Conservation (phyloP, 495 filamentous ascomycete genomes). For the Podospora comata region DNA sequence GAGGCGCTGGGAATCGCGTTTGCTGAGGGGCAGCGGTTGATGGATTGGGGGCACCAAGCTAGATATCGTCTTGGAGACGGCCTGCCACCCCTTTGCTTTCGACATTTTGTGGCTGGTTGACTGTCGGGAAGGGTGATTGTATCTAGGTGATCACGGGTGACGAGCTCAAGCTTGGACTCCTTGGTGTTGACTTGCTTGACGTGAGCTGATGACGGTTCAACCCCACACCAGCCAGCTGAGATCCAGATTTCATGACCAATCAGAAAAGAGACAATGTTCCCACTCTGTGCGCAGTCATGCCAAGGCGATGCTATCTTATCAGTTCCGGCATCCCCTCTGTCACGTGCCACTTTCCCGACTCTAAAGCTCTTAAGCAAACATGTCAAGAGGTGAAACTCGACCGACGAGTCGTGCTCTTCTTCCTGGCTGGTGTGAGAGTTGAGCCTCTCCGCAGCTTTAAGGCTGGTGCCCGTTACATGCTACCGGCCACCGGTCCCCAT, state of each 20-base stretch:
- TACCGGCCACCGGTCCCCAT: neutral
- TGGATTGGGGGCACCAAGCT: conserved; percentile 58
- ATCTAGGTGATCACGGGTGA: neutral
- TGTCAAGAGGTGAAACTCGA: neutral
- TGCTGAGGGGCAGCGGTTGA: conserved; percentile 63
- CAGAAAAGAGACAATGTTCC: neutral
- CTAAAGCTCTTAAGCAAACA: neutral
- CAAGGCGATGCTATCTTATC: neutral
- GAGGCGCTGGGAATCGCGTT: conserved; percentile 63
- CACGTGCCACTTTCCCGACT: neutral
- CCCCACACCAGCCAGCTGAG: neutral
- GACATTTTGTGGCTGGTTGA: conserved; percentile 28
- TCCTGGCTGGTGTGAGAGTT: neutral
- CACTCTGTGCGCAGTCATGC: neutral
- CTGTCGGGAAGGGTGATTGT: conserved; percentile 7
- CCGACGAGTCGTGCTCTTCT: neutral
- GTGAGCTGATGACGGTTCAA: conserved; percentile 4
- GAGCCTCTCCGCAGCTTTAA: neutral
- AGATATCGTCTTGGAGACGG: conserved; percentile 35
- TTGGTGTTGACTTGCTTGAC: neutral
- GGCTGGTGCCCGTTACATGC: neutral
- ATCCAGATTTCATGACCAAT: neutral
- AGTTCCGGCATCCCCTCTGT: neutral
- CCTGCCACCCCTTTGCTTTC: conserved; percentile 30
- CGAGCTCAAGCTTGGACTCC: neutral